Base-by-base conservation (phyloP, 2,329 filamentous ascomycete species). In the Neofusicoccum umdonicola region DNA sequence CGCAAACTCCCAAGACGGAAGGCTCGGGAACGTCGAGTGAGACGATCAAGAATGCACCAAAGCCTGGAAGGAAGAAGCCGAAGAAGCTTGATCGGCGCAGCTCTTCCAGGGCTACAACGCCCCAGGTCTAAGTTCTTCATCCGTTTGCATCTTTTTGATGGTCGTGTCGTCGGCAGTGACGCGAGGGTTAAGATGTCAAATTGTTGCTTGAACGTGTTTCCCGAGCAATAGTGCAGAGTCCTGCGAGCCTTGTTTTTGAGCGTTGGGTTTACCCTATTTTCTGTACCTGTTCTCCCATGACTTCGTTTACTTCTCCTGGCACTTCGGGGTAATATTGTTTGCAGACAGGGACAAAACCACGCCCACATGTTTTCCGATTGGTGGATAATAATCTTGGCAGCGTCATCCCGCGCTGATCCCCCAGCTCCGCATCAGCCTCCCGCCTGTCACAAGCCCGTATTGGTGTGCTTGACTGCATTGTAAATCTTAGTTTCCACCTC, bases 81-180 rank as follows among this genome's bases (percentile, higher is more conserved):
- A 77, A 75, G 70, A 77, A 77, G 51, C 67, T 77, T 17, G 71
- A 77, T 61, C 69, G 74, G 4, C 69, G 74, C 7, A 67, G 66
- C 42, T 60, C 56, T 8, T 60, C 56, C 9, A 60, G 8, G 27
- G 27, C 42, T 31, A 31, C 27, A 5, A 31, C 27, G 2, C 27
- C 27, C 6, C 27, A 31, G 27, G 27, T 31, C 27, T 31, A 31
- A 31, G 27, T 31, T 31, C 1, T 7, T 31, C 27, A 31, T 31
- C 7, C 27, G 1, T 22, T 22, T 22, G 22, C 22, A 22, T 22
- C 22, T 22, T 22, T 22, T 22, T 22, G 22, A 22, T 22, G 22
- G 3, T 22, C 3, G 6, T 31, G 27, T 31, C 7, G 5, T 7
- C 4, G 17, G 11, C 17, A 19, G 4, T 27, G 17, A 48, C 45